Evolutionary conservation across 805 yeast species (phyloP), one percentile per base, ranked within the genome.

Genomic region (Myxozyma nipponensis): DNA sequence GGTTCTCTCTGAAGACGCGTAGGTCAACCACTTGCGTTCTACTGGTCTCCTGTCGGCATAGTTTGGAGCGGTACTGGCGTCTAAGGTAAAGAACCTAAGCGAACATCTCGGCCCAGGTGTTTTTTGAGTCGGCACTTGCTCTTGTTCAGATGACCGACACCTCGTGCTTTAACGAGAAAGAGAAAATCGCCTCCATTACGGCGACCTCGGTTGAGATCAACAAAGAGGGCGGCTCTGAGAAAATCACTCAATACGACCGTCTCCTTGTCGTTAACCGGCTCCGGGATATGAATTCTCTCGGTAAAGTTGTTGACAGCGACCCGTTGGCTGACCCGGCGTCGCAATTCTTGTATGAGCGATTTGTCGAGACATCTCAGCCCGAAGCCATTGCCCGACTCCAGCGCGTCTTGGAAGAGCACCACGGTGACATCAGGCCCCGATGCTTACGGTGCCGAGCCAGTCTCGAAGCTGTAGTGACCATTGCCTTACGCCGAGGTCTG

Each of bases 401-500:
- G 25, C 64, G 68, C 18, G 72, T 75, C 4, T 49, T 72, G 2
- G 69, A 56, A 0, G 69, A 72, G n/a, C 80, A 77, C 54, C 58
- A 58, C 3, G 73, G 69, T 44, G 84, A 79, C 59, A 72, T 73
- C 34, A 77, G 52, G 52, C 5, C 18, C 44, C 4, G 38, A 43
- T 17, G 52, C 47, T 15, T 51, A 51, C 28, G 56, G 56, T n/a
- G n/a, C 17, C 7, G 46, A 37, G 10, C 36, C 42, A 21, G 51
- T 10, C 52, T 51, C 19, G 52, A 50, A 19, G 55, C 55, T 24
- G 54, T 41, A 28, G 48, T 50, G 17, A 50, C 41, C 18, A 22
- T 24, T 17, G 25, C 84, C 84, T 3, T 81, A 80, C 54, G 82
- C 84, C 1, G 86, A 82, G 60, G 82, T 82, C 13, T 66, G 86